Base-by-base conservation (phyloP, 441 rosid genomes). In the Mallotus japonicus region DNA sequence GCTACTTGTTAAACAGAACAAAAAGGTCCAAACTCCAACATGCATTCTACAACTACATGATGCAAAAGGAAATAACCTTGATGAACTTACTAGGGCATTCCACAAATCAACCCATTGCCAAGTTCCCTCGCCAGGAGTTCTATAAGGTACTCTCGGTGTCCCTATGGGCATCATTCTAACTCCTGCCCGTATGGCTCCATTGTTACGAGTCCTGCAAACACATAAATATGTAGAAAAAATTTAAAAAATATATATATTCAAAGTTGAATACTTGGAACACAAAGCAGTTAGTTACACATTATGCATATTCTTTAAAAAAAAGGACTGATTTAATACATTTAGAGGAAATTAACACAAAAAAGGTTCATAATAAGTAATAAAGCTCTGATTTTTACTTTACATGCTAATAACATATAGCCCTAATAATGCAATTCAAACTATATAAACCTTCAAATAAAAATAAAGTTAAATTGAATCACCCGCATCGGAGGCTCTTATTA, bases 61-160 rank as follows among this genome's bases (percentile, higher is more conserved):
- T 15, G 2, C 2, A 14, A 65, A 37, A 67, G 51, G 61, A 69
- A 53, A 4, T 24, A 65, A 61, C 42, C 15, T 53, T 3, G 44
- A 20, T 51, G 22, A 57, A 89, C 96, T 76, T 87, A 90, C 97
- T 12, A 92, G 86, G 76, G 92, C 97, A 80, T 90, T 89, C 93
- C 91, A 92, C 69, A 92, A 72, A 84, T 94, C 98, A 77, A 94
- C 90, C 93, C 89, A 88, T 79, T 90, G 96, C 94, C 92, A 87
- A 73, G 94, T 85, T 80, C 92, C 94, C 78, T 91, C 98, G 64
- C 92, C 96, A 32, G 90, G 85, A 47, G 85, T 87, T 82, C 87
- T 80, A 71, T 89, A 90, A 1, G 89, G 93, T 61, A 93, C 93
- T 83, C 84, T 83, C 6, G 98, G 97, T 55, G 89, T 86, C 58